Evolutionary conservation across 192 early-diverging fungal genomes (phyloP), one percentile per base, ranked within the genome.

Genomic region (Gryganskiella cystojenkinii): DNA sequence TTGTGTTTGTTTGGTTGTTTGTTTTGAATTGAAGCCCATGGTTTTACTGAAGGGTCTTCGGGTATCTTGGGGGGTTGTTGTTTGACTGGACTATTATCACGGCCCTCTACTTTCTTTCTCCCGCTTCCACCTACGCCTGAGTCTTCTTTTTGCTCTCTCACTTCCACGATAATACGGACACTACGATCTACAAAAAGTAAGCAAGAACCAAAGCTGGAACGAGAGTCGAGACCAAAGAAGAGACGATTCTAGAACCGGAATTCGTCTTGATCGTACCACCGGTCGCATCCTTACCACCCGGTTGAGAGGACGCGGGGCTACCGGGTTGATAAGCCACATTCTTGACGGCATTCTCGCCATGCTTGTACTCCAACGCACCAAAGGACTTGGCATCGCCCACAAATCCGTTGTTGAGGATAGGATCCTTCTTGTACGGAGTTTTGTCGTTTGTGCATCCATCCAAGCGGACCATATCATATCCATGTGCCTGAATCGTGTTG

Each of bases 361-460:
- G 64, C 56, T 81, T 80, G 59, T 86, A 86, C 9, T 75, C 67
- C 19, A 54, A 30, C 2, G 58, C 64, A 11, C 84, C 84, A 65
- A 80, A 80, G 5, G 82, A 82, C 61, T 74, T 67, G 17, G 73
- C 70, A 30, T 86, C 84, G 27, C 65, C 50, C 1, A 83, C 70
- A 14, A 58, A 78, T 24, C 74, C 56, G 54, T 82, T 37, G 46
- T 71, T 31, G 52, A 60, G 25, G 55, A 64, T 61, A 58, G 64
- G 67, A 33, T 81, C 50, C 35, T 83, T 67, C 65, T 83, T 83
- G 59, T 86, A 86, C 17, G 84, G 84, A 4, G 68, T 56, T 31
- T 83, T 86, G 64, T 86, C 84, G 20, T 82, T 80, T 20, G 72
- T 56, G 61, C 84, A 86, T n/a, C 84, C 84, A 58, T 86, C 84